phyloP scores from a whole-genome alignment of 768 basidiomycete genomes.

The Termitomyces sp. region DNA sequence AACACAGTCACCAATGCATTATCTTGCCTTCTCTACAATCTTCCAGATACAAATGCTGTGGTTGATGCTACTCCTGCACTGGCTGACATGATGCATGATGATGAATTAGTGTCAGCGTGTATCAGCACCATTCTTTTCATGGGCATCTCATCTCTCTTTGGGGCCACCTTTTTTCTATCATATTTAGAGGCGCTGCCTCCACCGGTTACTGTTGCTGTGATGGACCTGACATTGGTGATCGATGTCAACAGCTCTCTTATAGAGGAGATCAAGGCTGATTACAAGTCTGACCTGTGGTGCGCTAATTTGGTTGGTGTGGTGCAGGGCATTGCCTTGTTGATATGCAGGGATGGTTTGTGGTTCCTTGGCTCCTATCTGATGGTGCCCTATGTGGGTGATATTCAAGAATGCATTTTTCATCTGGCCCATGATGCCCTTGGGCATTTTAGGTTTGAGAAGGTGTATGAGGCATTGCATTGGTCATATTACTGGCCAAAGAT shows the following conservation, averaged over 20 bases:
- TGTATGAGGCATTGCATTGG: slow-evolving; percentile 26
- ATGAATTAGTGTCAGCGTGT: background rate
- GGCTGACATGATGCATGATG: background rate
- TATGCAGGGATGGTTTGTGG: too few species aligned
- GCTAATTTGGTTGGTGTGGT: too few species aligned
- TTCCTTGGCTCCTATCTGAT: slow-evolving; percentile 3
- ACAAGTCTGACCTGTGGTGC: background rate
- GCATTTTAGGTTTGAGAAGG: slow-evolving; percentile 31
- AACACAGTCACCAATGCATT: slow-evolving; percentile 32
- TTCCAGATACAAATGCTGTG: too few species aligned
- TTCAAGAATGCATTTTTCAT: slow-evolving; percentile 18
- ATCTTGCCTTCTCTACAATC: slow-evolving; percentile 12
- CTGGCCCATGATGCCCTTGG: slow-evolving; percentile 26
- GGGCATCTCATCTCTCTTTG: background rate
- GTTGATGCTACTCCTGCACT: too few species aligned
- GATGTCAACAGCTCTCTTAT: too few species aligned
- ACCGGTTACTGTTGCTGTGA: too few species aligned
- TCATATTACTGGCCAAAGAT: too few species aligned
- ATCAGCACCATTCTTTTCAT: background rate
- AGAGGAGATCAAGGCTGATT: background rate
- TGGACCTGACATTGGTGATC: too few species aligned
- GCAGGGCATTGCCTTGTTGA: too few species aligned
- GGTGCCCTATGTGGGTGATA: too few species aligned
- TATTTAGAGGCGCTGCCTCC: too few species aligned
- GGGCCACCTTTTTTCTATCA: background rate